Evolutionary conservation across 2,329 filamentous ascomycete species (phyloP).

Genomic region (Microdochium bolleyi): DNA sequence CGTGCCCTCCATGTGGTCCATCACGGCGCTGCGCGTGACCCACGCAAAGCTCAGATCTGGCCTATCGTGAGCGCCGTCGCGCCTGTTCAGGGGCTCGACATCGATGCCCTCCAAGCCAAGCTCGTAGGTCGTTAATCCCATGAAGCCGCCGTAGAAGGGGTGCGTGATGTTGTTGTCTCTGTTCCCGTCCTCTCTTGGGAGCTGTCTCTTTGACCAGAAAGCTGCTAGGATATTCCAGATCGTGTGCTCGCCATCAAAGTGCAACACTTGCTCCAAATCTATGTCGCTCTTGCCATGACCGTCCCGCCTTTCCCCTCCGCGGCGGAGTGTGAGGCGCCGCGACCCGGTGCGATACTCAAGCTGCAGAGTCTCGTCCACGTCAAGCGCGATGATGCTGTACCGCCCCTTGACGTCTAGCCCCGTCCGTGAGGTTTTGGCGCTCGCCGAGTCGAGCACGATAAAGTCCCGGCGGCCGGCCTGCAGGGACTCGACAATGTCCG

Average conservation of each 20-base stretch:
- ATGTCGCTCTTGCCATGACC: constrained; percentile 10
- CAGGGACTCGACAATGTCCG: constrained; percentile 46
- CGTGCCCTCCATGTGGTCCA: constrained; percentile 59
- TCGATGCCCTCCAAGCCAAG: constrained; percentile 59
- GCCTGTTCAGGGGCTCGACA: constrained; percentile 23
- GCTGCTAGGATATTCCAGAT: constrained; percentile 45
- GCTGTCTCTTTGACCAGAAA: constrained; percentile 26
- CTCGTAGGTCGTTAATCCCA: constrained; percentile 82
- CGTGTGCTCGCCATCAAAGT: constrained; percentile 17
- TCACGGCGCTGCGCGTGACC: constrained; percentile 67
- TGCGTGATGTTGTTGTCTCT: constrained; percentile 15
- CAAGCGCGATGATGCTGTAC: constrained; percentile 67
- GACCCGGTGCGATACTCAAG: constrained; percentile 50
- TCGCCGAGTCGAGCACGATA: constrained; percentile 54
- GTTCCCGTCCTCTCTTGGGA: constrained; percentile 8
- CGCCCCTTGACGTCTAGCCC: constrained; percentile 45
- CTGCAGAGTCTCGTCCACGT: constrained; percentile 46
- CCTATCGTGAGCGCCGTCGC: constrained; percentile 28
- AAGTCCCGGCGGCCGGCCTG: constrained; percentile 31
- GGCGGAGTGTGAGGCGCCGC: constrained; percentile 23
- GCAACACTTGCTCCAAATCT: constrained; percentile 16
- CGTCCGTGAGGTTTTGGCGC: constrained; percentile 34
- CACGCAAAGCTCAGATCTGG: constrained; percentile 72
- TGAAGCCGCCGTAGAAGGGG: constrained; percentile 75
- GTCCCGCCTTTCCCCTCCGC: too few relatives aligned